Evolutionary conservation across 129 eudicot genomes (phyloP), one percentile per base, ranked within the genome.

Genomic region (Kitagawia praeruptora): DNA sequence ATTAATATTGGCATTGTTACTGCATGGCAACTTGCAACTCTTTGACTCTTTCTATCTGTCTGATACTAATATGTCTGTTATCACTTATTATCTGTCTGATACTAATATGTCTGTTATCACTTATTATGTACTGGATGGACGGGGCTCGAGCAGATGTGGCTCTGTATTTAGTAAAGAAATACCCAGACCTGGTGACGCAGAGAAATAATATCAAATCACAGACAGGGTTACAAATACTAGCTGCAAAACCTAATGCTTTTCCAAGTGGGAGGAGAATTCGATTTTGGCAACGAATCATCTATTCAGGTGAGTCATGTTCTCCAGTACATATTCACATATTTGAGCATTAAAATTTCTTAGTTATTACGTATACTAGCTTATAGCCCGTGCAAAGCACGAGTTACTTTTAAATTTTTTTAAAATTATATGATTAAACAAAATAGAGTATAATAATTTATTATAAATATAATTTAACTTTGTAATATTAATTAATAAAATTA

Each of bases 161-260:
- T 51, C 77, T 84, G 34, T 84, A 81, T 63, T 70, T 81, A 4
- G 84, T 84, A 27, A 70, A 63, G 34, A 72, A 49, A 53, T 81
- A 81, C 82, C 85, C 85, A 3, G 41, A 73, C 74, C 46, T 81
- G 82, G 87, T 81, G 54, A 81, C 77, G 11, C 77, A 84, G 77
- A 81, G 74, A 84, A 79, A 84, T 39, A 61, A 75, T 58, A 75
- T 56, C 45, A 79, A 79, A 25, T 66, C 40, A 5, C 80, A 84
- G 77, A 78, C 85, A 31, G 82, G 82, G 76, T 84, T 84, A 47
- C 54, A 81, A 42, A 84, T 71, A 41, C 78, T 84, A 61, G 84
- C 84, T 77, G 56, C 84, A 66, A 84, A 81, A 81, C 80, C 87
- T 41, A 27, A 84, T 3, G 74, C 79, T 84, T 84, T 84, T 78